Evolutionary conservation across 805 yeast species (phyloP), one percentile per base, ranked within the genome.

Genomic region (Starmerella roubikii): DNA sequence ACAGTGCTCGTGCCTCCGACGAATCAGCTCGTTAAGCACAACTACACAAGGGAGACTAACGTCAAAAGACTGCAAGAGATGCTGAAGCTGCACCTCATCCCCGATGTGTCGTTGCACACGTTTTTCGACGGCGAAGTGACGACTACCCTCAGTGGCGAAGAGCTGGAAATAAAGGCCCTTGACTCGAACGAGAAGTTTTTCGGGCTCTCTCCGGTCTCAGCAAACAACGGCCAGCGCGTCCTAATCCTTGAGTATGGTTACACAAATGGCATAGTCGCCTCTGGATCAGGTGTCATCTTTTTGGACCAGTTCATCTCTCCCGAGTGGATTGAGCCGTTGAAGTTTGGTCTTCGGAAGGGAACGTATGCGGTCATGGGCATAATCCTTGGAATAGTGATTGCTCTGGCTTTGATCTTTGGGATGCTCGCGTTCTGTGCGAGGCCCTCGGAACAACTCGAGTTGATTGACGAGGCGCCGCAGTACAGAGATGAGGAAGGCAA

Each of bases 1-100:
- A 81, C 95, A 0, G 55, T 85, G n/a, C 57, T 86, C 20, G 69
- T 84, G 0, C 96, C 97, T 1, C 67, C 77, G 0, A 59, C 71
- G 3, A 66, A 67, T 15, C 72, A 84, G 0, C 54, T 84, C 42
- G 48, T 54, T 9, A 59, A 65, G 44, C 72, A 66, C 26, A 77
- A 72, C 47, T 66, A 70, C 38, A 67, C 72, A 21, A 50, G 60
- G 4, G 64, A 64, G 30, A 67, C 71, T 12, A 45, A 46, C 5
- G 32, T 30, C 4, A 16, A 34, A 13, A 35, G 37, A 17, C 38
- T 49, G n/a, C 46, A 35, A 21, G 25, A 17, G 3, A 69, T 85
- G 41, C 60, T 82, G 28, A 68, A 67, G 36, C 59, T 82, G 35
- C 97, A 86, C 54, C 61, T 83, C 21, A 63, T 86, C 2, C 80